Conservation (phyloP, 192 early-diverging fungal species). For the Backusella sp. region DNA sequence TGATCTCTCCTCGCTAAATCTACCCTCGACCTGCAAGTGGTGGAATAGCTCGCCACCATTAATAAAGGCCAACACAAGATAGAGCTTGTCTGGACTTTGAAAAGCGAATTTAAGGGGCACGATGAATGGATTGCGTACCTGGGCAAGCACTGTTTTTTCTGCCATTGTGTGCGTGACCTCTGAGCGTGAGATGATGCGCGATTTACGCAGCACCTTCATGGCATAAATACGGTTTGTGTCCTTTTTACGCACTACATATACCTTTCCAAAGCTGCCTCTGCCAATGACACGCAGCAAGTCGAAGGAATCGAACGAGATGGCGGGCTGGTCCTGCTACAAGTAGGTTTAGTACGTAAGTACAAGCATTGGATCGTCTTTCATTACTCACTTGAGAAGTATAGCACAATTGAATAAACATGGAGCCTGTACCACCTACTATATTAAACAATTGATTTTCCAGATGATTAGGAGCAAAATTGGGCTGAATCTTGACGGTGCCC, state of each 20-base stretch:
- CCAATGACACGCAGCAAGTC: constrained; percentile 94
- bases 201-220: constrained; percentile 94
- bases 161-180: constrained; percentile 95
- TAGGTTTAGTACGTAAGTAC: background rate
- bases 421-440: constrained; percentile 60
- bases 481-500: constrained; percentile 52
- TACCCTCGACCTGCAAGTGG: constrained; percentile 85
- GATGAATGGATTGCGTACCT: constrained; percentile 91
- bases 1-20: constrained; percentile 84
- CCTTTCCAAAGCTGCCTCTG: constrained; percentile 96
- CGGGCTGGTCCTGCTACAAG: constrained; percentile 53
- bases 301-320: constrained; percentile 87
- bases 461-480: constrained; percentile 46
- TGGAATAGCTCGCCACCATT: constrained; percentile 98
- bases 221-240: constrained; percentile 94
- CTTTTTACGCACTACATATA: constrained; percentile 90
- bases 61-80: constrained; percentile 92
- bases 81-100: constrained; percentile 93
- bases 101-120: constrained; percentile 93
- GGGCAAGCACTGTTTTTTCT: constrained; percentile 88
- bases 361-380: background rate
- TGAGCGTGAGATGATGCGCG: constrained; percentile 87
- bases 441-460: constrained; percentile 31
- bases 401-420: constrained; percentile 68
- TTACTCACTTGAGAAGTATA: constrained; percentile 66